These are phyloP conservation scores for Metrosideros polymorpha DNA, from an alignment of 441 rosid species.

Conservation along the genomic window DNA sequence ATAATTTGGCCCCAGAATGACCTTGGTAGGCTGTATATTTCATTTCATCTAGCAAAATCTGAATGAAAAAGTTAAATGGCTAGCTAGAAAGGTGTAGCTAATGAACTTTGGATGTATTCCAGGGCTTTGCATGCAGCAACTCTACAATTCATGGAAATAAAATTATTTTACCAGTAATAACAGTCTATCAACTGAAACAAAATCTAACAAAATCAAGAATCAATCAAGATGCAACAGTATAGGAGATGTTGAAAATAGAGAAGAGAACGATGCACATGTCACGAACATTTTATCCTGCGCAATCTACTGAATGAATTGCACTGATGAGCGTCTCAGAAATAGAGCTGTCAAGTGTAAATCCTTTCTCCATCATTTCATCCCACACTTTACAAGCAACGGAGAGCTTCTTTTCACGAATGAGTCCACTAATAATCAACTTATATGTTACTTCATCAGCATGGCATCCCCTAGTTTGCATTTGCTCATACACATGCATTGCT, in stretches of 20 bases:
- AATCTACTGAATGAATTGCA: conserved; percentile 30
- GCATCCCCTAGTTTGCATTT: conserved; percentile 54
- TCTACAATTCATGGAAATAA: not conserved
- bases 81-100: not conserved
- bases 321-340: conserved; percentile 56
- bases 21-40: not conserved
- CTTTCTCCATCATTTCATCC: conserved; percentile 99
- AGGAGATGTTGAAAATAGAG: not conserved
- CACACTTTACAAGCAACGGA: conserved; percentile 64
- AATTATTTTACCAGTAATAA: not conserved
- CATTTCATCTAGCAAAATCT: not conserved
- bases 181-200: not conserved
- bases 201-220: not conserved
- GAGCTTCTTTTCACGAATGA: conserved; percentile 47
- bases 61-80: not conserved
- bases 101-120: not conserved
- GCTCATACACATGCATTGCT: conserved; percentile 56
- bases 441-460: conserved; percentile 78
- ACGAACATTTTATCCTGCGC: conserved; percentile 20
- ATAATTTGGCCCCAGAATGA: not conserved
- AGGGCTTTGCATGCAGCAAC: not conserved
- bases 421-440: conserved; percentile 75
- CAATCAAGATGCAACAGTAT: not conserved
- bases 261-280: not conserved
- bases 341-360: conserved; percentile 76